Base-by-base conservation (phyloP, 352 stramenopile species). In the Pythium utonaiense region DNA sequence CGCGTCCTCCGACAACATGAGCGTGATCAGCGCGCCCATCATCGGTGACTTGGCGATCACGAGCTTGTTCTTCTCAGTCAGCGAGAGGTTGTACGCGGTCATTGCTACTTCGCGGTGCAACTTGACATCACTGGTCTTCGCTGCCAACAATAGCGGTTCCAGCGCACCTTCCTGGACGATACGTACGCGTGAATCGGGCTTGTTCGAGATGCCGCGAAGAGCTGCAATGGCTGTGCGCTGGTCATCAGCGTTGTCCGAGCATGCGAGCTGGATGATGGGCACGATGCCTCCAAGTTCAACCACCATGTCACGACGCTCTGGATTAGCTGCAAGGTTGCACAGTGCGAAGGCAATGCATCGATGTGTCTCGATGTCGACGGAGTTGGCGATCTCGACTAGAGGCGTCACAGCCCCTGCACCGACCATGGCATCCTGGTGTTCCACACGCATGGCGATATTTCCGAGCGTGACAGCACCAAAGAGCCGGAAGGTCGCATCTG, bases 381-480 rank as follows among this genome's bases (percentile, higher is more conserved):
- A 78, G 61, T 95, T 97, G 16, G 89, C 77, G n/a, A 98, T 83
- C 24, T 93, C 91, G n/a, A 98, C 88, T 13, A 98, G 75, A 10
- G 93, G 91, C n/a, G 82, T 73, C 13, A 98, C 68, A 0, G 93
- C 94, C 6, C 93, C 93, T 21, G 80, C 86, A 8, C 80, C 63
- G 33, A 98, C 78, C 12, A 97, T 53, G 28, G 89, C 77, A 14
- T 93, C 81, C 34, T 96, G 84, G 59, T 91, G 85, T 42, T 84
- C 72, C 4, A 62, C 59, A 36, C 80, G 88, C 24, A 83, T 79
- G 38, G 95, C 95, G 57, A 98, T 88, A 68, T 98, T 99, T 3
- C 96, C 94, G n/a, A 99, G 79, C 9, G 95, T 88, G 6, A 99
- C 87, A 14, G 95, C 95, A 25, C 95, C 96, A 71, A 99, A 99